Evolutionary conservation across 441 rosid genomes (phyloP).

Genomic region (Daphne laureola): DNA sequence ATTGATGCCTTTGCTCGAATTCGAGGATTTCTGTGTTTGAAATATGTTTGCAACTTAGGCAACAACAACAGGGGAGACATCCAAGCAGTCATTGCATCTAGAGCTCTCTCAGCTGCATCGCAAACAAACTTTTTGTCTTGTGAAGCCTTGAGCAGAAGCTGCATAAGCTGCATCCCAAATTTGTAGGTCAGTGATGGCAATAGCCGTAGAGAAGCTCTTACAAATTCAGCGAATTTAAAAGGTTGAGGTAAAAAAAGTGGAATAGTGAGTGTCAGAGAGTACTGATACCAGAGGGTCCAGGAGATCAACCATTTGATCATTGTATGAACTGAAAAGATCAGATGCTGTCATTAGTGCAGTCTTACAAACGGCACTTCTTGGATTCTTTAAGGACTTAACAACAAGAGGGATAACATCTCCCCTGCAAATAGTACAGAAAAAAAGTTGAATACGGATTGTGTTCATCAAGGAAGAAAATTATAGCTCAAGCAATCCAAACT

Average conservation of each 20-base stretch:
- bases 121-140: constrained; percentile 91
- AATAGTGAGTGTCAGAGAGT: background rate
- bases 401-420: constrained; percentile 58
- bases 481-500: constrained; percentile 5
- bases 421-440: constrained; percentile 32
- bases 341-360: constrained; percentile 85
- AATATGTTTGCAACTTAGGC: constrained; percentile 73
- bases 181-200: background rate
- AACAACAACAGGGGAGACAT: constrained; percentile 54
- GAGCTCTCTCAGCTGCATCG: constrained; percentile 81
- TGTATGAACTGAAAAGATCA: constrained; percentile 65
- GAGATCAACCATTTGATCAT: constrained; percentile 50
- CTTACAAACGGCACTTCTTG: constrained; percentile 89
- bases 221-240: background rate
- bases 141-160: constrained; percentile 88
- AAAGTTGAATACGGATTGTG: background rate
- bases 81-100: constrained; percentile 57
- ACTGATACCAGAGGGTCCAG: constrained; percentile 71
- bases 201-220: background rate
- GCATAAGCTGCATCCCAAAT: constrained; percentile 51
- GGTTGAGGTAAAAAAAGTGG: no score
- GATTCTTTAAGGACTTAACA: constrained; percentile 86
- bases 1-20: constrained; percentile 89
- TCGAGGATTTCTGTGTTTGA: constrained; percentile 81
- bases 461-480: constrained; percentile 3